Percentiles rank a stretch among this genome's conserved stretches.
These are phyloP conservation scores for Phaffia tasmanica DNA, from an alignment of 768 basidiomycete species.

Conservation along the genomic window DNA sequence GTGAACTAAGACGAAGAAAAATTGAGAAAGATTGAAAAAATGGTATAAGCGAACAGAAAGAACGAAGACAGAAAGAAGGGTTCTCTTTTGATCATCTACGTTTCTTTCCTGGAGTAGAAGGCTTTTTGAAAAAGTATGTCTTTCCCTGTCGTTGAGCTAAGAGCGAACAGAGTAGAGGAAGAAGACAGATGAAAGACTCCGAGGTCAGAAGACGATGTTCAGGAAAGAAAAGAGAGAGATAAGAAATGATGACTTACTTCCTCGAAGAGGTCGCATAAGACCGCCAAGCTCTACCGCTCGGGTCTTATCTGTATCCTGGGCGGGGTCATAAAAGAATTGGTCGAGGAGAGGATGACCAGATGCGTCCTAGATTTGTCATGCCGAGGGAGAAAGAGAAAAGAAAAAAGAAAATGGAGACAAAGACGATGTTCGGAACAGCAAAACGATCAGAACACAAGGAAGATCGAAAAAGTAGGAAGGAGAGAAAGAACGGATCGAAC, in stretches of 20 bases:
- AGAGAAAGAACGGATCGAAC: not conserved
- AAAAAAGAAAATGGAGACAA: not conserved
- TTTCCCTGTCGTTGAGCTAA: conserved; percentile 24
- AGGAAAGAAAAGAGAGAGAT: not conserved
- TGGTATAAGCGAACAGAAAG: too few relatives aligned
- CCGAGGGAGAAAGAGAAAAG: not conserved
- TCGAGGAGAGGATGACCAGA: conserved; percentile 21
- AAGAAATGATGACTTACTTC: conserved; percentile 14
- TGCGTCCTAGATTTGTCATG: conserved; percentile 15
- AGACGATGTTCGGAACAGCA: not conserved
- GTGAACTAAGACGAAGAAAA: too few relatives aligned
- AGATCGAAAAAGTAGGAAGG: not conserved
- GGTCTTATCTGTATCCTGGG: conserved; percentile 9
- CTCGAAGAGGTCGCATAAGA: conserved; percentile 22
- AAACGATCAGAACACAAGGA: not conserved
- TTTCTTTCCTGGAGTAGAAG: conserved; percentile 24
- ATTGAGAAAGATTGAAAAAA: too few relatives aligned
- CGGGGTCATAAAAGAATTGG: conserved; percentile 24
- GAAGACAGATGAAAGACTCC: too few relatives aligned
- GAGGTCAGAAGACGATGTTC: not conserved
- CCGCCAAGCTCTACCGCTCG: conserved; percentile 18
- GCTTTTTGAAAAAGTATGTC: conserved; percentile 25
- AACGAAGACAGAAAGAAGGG: too few relatives aligned
- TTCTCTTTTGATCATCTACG: not conserved
- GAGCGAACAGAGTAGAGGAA: not conserved